Conservation (phyloP, 805 yeast species). For the Zygoascus biomembranicola region DNA sequence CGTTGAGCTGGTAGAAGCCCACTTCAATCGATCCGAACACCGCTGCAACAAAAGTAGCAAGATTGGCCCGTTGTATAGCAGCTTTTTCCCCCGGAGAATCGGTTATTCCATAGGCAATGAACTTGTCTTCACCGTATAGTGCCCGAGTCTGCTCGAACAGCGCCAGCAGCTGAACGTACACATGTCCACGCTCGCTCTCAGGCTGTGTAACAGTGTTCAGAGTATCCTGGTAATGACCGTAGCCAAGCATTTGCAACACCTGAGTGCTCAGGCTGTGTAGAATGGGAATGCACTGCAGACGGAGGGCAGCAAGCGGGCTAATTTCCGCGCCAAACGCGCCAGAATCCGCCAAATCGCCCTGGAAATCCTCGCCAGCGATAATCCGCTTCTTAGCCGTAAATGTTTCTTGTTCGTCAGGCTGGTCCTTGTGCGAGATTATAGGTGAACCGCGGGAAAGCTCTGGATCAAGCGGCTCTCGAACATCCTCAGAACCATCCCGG, state of each 20-base stretch:
- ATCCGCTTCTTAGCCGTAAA: not conserved
- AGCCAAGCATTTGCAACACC: conserved; percentile 60
- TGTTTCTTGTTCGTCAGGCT: not conserved
- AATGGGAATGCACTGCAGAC: conserved; percentile 41
- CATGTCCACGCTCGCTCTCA: conserved; percentile 52
- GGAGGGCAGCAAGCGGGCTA: not conserved
- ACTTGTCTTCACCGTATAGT: conserved; percentile 63
- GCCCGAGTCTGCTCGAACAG: conserved; percentile 70
- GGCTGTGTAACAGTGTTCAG: conserved; percentile 59
- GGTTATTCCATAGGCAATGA: conserved; percentile 34
- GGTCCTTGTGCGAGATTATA: not conserved
- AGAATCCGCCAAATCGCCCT: not conserved
- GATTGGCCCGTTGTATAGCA: conserved; percentile 72
- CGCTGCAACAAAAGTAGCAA: conserved; percentile 84
- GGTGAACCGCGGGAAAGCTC: not conserved
- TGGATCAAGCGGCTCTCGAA: not conserved
- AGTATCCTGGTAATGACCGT: conserved; percentile 69
- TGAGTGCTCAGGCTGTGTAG: conserved; percentile 80
- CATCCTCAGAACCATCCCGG: not conserved
- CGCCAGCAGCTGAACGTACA: conserved; percentile 59
- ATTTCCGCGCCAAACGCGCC: not conserved
- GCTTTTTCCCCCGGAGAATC: conserved; percentile 33
- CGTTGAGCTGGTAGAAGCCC: conserved; percentile 81
- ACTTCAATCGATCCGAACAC: conserved; percentile 76
- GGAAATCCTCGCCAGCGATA: not conserved